Evolutionary conservation across 2,329 filamentous ascomycete species (phyloP).

Genomic region (Scytalidium sp.): DNA sequence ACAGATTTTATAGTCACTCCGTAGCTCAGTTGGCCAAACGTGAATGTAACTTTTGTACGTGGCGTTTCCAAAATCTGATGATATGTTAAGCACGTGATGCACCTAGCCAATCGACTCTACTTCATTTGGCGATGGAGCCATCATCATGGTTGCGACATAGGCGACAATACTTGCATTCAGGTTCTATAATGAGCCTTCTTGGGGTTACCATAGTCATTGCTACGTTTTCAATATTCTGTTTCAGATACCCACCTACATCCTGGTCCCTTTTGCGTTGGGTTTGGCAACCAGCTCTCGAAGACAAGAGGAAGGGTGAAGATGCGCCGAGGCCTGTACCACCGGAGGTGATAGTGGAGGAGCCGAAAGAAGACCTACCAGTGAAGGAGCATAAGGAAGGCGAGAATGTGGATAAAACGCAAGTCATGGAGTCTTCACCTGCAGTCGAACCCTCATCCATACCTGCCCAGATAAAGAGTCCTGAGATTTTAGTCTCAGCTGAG

Average conservation of each 20-base stretch:
- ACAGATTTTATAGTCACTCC: neutral
- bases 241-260: slow-evolving; percentile 51
- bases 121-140: slow-evolving; percentile 1
- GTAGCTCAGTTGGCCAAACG: neutral
- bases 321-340: slow-evolving; percentile 1
- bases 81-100: neutral
- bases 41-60: neutral
- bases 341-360: neutral
- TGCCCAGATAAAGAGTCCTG: neutral
- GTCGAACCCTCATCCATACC: neutral
- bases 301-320: slow-evolving; percentile 4
- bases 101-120: neutral
- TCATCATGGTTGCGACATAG: too few species aligned
- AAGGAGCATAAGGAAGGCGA: neutral
- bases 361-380: neutral
- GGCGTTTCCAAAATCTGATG: neutral
- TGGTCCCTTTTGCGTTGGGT: slow-evolving; percentile 35
- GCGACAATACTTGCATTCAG: neutral
- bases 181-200: slow-evolving; percentile 50
- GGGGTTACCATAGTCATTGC: slow-evolving; percentile 61
- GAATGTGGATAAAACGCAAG: neutral
- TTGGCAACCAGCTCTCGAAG: slow-evolving; percentile 8
- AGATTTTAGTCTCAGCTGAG: neutral
- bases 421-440: neutral
- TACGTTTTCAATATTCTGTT: slow-evolving; percentile 54